A percentile compares a stretch with the other conserved stretches of the same genome.
Conservation (phyloP, 1,284 basidiomycete species). For the Trichosporon coremiiforme region DNA sequence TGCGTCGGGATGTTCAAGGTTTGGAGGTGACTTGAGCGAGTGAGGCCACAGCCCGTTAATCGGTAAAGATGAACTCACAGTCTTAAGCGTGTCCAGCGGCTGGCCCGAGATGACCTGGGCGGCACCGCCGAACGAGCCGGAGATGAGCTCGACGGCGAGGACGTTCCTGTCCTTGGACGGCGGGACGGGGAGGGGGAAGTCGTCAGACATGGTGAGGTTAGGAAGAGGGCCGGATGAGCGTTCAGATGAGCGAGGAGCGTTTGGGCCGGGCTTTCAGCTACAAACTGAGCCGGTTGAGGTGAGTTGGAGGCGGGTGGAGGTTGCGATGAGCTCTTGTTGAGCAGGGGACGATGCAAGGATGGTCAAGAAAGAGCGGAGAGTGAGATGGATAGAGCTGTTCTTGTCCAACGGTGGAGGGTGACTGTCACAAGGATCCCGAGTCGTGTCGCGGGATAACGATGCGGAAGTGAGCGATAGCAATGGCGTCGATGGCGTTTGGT, state of each 20-base stretch:
- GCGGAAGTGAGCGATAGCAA: background rate
- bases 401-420: background rate
- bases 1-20: no score
- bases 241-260: no score
- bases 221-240: no score
- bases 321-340: no score
- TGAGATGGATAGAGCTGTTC: no score
- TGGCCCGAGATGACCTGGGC: slow-evolving; percentile 76
- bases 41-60: no score
- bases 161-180: slow-evolving; percentile 46
- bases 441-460: background rate
- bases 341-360: no score
- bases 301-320: no score
- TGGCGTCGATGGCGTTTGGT: slow-evolving; percentile 9
- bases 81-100: slow-evolving; percentile 78
- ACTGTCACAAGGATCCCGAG: background rate
- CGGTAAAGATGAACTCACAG: slow-evolving; percentile 36
- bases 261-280: no score
- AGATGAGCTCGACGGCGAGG: slow-evolving; percentile 54
- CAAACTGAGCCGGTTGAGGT: no score
- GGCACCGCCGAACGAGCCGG: slow-evolving; percentile 57
- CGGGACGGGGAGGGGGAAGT: slow-evolving; percentile 39
- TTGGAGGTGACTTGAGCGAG: no score
- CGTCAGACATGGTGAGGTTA: slow-evolving; percentile 25
- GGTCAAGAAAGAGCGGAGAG: no score